Conservation (phyloP, 306 rosid genomes). For the Betula pendula region DNA sequence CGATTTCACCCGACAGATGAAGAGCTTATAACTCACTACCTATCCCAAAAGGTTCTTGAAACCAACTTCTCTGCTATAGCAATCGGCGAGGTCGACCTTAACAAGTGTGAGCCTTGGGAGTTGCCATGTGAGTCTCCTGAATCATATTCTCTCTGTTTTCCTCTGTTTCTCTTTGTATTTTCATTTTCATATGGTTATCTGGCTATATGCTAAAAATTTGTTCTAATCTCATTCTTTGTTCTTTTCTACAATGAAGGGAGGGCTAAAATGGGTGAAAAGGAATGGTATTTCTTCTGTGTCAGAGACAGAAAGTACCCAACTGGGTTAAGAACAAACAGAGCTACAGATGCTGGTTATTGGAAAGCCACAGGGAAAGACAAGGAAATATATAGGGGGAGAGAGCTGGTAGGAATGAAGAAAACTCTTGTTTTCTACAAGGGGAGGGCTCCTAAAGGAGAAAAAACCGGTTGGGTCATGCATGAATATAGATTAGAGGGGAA, state of each 20-base stretch:
- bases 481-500: constrained; percentile 70
- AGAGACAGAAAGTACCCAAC: constrained; percentile 84
- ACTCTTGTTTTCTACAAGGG: constrained; percentile 89
- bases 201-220: neutral
- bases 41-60: constrained; percentile 63
- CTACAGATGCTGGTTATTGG: constrained; percentile 87
- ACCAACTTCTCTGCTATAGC: constrained; percentile 54
- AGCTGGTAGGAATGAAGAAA: constrained; percentile 85
- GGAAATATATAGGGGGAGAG: constrained; percentile 53
- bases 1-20: constrained; percentile 93
- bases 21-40: constrained; percentile 77
- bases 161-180: neutral
- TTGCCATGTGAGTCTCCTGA: constrained; percentile 67
- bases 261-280: constrained; percentile 82
- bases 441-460: constrained; percentile 76
- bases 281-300: constrained; percentile 84
- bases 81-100: constrained; percentile 76
- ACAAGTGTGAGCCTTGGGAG: constrained; percentile 94
- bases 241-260: constrained; percentile 46
- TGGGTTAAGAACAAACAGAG: constrained; percentile 83
- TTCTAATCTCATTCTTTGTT: constrained; percentile 7
- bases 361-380: constrained; percentile 95
- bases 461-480: constrained; percentile 91
- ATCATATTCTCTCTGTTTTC: neutral
- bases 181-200: neutral